Percentiles rank a stretch among this genome's conserved stretches.
phyloP scores from a whole-genome alignment of 495 filamentous ascomycete genomes.

The Podospora fimiseda region DNA sequence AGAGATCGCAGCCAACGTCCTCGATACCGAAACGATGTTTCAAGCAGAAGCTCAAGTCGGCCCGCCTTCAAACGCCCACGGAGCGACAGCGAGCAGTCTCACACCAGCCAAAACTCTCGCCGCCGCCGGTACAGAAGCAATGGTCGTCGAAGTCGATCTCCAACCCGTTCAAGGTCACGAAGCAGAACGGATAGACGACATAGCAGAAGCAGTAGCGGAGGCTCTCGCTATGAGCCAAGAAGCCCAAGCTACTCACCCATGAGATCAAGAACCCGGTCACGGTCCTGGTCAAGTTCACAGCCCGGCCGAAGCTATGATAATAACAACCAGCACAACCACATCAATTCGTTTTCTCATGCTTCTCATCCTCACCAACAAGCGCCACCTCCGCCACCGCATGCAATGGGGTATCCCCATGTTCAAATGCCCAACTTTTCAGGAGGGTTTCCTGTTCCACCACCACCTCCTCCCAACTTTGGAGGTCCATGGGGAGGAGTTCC shows the following conservation, averaged over 20 bases:
- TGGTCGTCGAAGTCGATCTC: slow-evolving; percentile 43
- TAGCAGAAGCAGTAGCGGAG: slow-evolving; percentile 20
- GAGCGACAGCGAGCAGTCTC: slow-evolving; percentile 9
- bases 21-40: slow-evolving; percentile 15
- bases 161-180: slow-evolving; percentile 32
- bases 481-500: slow-evolving; percentile 9
- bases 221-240: slow-evolving; percentile 13
- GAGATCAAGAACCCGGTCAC: slow-evolving; percentile 3
- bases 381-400: background rate
- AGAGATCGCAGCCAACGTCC: slow-evolving; percentile 20
- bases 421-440: background rate
- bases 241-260: slow-evolving; percentile 5
- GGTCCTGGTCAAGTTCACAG: background rate
- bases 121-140: slow-evolving; percentile 29
- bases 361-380: background rate
- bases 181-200: slow-evolving; percentile 21
- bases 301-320: background rate
- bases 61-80: slow-evolving; percentile 20
- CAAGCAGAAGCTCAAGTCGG: slow-evolving; percentile 22
- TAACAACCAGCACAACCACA: background rate
- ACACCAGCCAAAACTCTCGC: slow-evolving; percentile 9
- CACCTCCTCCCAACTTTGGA: background rate
- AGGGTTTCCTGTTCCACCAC: slow-evolving; percentile 1
- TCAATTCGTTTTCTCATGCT: background rate
- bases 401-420: background rate